Percentiles rank a stretch among this genome's conserved stretches.
These are phyloP conservation scores for Pseudocercospora fijiensis DNA, from an alignment of 2,329 filamentous ascomycete species.

Conservation along the genomic window DNA sequence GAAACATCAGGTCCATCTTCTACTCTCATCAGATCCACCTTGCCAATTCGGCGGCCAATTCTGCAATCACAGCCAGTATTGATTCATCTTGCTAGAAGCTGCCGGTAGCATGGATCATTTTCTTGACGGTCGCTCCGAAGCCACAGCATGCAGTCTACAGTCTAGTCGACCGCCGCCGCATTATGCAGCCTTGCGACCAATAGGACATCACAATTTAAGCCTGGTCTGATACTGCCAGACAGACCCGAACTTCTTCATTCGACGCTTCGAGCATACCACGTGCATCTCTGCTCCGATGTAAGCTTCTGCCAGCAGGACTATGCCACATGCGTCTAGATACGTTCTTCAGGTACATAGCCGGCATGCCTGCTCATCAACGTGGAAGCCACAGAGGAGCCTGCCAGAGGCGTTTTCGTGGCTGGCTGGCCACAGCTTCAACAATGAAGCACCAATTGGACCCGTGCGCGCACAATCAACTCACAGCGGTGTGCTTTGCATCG, in stretches of 20 bases:
- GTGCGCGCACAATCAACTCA: background rate
- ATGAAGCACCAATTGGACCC: slow-evolving; percentile 1
- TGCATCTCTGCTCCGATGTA: background rate
- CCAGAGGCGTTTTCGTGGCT: slow-evolving; percentile 1
- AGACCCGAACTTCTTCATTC: background rate
- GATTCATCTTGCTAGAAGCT: background rate
- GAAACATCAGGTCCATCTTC: background rate
- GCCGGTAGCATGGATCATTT: background rate
- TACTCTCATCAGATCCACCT: background rate
- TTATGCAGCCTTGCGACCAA: slow-evolving; percentile 1
- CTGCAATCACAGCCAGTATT: background rate
- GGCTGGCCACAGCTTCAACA: background rate
- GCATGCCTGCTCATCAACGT: background rate
- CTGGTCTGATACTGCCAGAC: slow-evolving; percentile 2
- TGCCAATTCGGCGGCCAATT: background rate
- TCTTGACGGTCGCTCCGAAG: slow-evolving; percentile 9
- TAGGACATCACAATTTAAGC: background rate
- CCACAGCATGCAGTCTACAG: slow-evolving; percentile 5
- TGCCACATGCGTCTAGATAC: background rate
- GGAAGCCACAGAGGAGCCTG: slow-evolving; percentile 3
- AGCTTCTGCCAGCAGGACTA: background rate
- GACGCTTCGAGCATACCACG: background rate
- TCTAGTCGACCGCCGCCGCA: slow-evolving; percentile 1
- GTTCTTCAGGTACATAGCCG: background rate
- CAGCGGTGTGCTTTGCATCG: slow-evolving; percentile 1